These are phyloP conservation scores for Xanthoconium stramineum DNA, from an alignment of 768 basidiomycete species.

Conservation along the genomic window DNA sequence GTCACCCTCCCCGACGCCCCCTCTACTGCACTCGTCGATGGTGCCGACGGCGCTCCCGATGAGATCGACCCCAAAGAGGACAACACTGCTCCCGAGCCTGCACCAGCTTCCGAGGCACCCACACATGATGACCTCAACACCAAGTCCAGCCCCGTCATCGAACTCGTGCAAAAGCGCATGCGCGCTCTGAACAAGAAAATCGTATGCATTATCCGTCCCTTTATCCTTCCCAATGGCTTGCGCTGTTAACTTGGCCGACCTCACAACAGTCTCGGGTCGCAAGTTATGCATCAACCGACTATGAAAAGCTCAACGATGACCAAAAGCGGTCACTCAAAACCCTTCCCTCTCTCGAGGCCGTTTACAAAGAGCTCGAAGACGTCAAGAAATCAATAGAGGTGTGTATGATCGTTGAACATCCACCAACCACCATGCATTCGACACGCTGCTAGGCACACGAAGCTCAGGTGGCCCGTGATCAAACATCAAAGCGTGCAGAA, in stretches of 20 bases:
- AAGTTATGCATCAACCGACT: conserved; percentile 61
- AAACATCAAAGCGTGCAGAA: conserved; percentile 52
- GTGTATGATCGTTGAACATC: conserved; percentile 36
- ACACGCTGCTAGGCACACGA: conserved; percentile 51
- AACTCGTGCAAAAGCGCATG: conserved; percentile 75
- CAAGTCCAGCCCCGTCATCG: conserved; percentile 69
- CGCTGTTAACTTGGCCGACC: conserved; percentile 8
- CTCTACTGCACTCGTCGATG: conserved; percentile 46
- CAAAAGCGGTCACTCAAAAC: conserved; percentile 73
- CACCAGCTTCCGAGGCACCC: conserved; percentile 39
- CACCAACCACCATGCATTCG: not conserved
- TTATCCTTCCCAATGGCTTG: not conserved
- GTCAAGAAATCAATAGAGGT: conserved; percentile 86
- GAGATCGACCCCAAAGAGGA: conserved; percentile 46
- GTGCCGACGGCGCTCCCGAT: conserved; percentile 52
- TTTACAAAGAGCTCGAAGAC: conserved; percentile 79
- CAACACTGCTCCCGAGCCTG: conserved; percentile 43
- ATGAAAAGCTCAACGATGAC: conserved; percentile 82
- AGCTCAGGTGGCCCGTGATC: conserved; percentile 55
- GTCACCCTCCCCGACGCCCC: conserved; percentile 43
- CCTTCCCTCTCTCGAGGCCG: conserved; percentile 72
- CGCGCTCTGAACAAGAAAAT: conserved; percentile 82
- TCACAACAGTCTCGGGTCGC: conserved; percentile 63
- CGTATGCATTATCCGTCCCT: conserved; percentile 41
- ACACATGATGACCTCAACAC: conserved; percentile 42